phyloP scores from a whole-genome alignment of 2,329 filamentous ascomycete species.

The Pseudocercospora vitis region DNA sequence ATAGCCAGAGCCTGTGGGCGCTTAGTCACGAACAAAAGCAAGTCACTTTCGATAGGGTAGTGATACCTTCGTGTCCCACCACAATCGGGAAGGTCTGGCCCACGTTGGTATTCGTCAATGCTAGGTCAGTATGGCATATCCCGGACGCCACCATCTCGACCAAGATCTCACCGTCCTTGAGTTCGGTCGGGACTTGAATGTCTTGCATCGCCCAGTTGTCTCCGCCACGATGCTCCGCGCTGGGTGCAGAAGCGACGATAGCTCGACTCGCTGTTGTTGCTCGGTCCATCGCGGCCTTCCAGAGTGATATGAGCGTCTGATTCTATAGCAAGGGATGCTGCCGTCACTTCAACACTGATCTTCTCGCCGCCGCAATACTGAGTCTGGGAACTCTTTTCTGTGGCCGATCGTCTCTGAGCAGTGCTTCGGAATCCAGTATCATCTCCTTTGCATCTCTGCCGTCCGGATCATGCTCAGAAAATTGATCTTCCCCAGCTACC shows the following conservation, averaged over 20 bases:
- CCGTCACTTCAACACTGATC: background rate
- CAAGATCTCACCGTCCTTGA: conserved; percentile 29
- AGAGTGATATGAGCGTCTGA: too few relatives aligned
- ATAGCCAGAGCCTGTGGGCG: conserved; percentile 41
- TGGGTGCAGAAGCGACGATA: conserved; percentile 24
- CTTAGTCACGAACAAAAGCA: background rate
- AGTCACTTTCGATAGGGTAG: too few relatives aligned
- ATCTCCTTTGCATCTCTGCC: background rate
- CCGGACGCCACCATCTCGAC: conserved; percentile 32
- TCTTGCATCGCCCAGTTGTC: conserved; percentile 25
- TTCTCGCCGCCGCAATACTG: background rate
- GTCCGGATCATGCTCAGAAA: background rate
- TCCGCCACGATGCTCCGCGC: conserved; percentile 17
- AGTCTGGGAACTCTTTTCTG: too few relatives aligned
- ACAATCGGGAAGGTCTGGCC: conserved; percentile 30
- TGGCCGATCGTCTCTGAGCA: too few relatives aligned
- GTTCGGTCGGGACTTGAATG: conserved; percentile 22
- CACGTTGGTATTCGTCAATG: conserved; percentile 20
- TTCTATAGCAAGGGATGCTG: too few relatives aligned
- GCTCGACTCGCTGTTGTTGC: conserved; percentile 18
- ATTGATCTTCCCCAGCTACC: background rate
- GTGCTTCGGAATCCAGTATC: too few relatives aligned
- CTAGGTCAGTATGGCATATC: conserved; percentile 33
- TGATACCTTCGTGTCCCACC: conserved; percentile 29
- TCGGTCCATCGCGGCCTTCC: too few relatives aligned